Evolutionary conservation across 148 eudicot species (phyloP), one percentile per base, ranked within the genome.

Genomic region (Pouteria glomerata): DNA sequence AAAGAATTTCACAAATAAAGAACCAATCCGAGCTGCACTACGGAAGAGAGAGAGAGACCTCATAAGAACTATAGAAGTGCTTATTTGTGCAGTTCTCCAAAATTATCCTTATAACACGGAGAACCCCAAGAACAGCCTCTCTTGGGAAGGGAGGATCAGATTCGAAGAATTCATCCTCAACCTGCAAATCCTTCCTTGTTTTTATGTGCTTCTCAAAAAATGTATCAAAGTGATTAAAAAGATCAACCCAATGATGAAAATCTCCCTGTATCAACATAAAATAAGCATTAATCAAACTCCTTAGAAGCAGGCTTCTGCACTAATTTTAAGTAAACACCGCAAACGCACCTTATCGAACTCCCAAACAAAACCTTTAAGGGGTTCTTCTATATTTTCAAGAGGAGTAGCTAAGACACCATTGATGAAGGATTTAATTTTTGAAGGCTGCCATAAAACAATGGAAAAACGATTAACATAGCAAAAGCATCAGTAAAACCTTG

Each of bases 31-130:
- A 21, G 23, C 21, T 21, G 10, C 13, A 27, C 24, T 1, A 53
- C 39, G 7, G 42, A 12, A 10, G 71, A 39, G 51, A 72, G 69
- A 5, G 74, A 53, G 29, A 57, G 87, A 91, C 98, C 98, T 95
- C 98, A 68, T 86, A 91, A 59, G 93, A 89, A 73, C 90, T 89
- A 55, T 85, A 87, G 73, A 95, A 90, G 78, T 95, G 98, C 79
- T 95, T 95, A 77, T 89, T 95, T n/a, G 90, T 78, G 82, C 98
- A 95, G 73, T 95, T 91, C 80, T 95, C 97, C 83, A 91, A 74
- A 70, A 95, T 87, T 76, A 85, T 81, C 85, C 93, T 79, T 57
- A 84, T 82, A 29, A 95, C 98, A 72, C 92, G 92, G 29, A 95
- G 90, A 41, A 95, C 85, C 78, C 91, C 90, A 63, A 95, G 93